Evolutionary conservation across 1,284 basidiomycete genomes (phyloP).

Genomic region (Heterobasidion irregulare): DNA sequence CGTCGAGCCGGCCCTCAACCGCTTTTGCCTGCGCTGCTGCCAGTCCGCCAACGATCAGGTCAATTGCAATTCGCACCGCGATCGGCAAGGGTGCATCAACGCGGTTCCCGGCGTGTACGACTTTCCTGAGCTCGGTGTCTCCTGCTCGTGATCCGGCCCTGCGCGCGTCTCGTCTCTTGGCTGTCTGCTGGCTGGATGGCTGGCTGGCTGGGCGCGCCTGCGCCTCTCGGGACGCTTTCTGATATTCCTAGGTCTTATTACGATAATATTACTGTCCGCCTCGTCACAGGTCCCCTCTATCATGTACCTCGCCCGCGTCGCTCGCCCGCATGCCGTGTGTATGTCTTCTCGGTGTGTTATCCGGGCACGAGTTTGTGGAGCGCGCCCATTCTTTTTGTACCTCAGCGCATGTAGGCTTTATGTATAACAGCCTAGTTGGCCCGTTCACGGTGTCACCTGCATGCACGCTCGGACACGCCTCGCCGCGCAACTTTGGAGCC

Average conservation of each 20-base stretch:
- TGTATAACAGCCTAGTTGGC: not conserved
- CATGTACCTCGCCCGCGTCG: not conserved
- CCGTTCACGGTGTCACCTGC: not conserved
- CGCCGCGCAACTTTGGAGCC: no score
- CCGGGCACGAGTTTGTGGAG: not conserved
- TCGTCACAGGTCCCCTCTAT: not conserved
- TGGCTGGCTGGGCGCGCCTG: not conserved
- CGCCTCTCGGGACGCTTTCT: not conserved
- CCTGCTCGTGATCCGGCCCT: conserved; percentile 22
- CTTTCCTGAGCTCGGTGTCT: conserved; percentile 27
- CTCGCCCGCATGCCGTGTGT: not conserved
- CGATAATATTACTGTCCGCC: not conserved
- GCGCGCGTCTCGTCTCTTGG: not conserved
- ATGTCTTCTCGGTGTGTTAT: not conserved
- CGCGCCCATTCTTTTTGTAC: not conserved
- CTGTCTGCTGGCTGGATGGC: not conserved
- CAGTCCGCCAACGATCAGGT: conserved; percentile 29
- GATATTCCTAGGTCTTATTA: not conserved
- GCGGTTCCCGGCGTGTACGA: conserved; percentile 38
- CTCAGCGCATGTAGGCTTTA: not conserved
- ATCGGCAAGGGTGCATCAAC: conserved; percentile 31
- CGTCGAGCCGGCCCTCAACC: conserved; percentile 33
- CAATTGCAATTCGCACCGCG: conserved; percentile 44
- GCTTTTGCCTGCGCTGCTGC: conserved; percentile 46
- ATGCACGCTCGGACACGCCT: no score